Percentiles rank a stretch among this genome's conserved stretches.
These are phyloP conservation scores for Filobasidium wieringae DNA, from an alignment of 768 basidiomycete genomes.

Conservation along the genomic window DNA sequence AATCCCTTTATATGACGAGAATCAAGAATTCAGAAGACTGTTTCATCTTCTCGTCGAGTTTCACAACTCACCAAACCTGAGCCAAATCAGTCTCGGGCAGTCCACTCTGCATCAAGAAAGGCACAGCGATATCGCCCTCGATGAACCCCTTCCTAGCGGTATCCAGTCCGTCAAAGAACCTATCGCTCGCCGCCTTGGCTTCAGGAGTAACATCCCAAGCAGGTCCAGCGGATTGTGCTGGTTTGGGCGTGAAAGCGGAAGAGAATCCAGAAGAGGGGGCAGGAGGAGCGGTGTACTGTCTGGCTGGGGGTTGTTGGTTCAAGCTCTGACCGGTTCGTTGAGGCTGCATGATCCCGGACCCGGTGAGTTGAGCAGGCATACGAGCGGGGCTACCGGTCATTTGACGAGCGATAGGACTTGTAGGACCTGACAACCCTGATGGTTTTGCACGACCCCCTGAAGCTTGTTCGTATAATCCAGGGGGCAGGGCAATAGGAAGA, in stretches of 20 bases:
- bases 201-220: constrained; percentile 71
- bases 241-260: constrained; percentile 7
- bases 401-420: constrained; percentile 24
- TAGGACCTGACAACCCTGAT: constrained; percentile 12
- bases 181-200: constrained; percentile 68
- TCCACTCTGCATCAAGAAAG: constrained; percentile 85
- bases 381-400: constrained; percentile 28
- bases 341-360: constrained; percentile 24
- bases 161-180: constrained; percentile 73
- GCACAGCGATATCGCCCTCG: constrained; percentile 86
- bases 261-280: constrained; percentile 15
- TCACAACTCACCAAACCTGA: constrained; percentile 62
- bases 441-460: constrained; percentile 31
- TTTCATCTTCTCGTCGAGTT: background rate
- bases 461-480: constrained; percentile 75
- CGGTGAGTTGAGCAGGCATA: constrained; percentile 50
- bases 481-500: constrained; percentile 64
- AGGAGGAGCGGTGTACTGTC: constrained; percentile 10
- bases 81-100: constrained; percentile 74
- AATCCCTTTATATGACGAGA: constrained; percentile 56
- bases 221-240: constrained; percentile 5
- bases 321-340: constrained; percentile 47
- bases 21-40: background rate
- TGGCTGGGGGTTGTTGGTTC: constrained; percentile 5
- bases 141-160: constrained; percentile 61